Base-by-base conservation (phyloP, 1,284 basidiomycete species). In the Cystobasidium sp. region DNA sequence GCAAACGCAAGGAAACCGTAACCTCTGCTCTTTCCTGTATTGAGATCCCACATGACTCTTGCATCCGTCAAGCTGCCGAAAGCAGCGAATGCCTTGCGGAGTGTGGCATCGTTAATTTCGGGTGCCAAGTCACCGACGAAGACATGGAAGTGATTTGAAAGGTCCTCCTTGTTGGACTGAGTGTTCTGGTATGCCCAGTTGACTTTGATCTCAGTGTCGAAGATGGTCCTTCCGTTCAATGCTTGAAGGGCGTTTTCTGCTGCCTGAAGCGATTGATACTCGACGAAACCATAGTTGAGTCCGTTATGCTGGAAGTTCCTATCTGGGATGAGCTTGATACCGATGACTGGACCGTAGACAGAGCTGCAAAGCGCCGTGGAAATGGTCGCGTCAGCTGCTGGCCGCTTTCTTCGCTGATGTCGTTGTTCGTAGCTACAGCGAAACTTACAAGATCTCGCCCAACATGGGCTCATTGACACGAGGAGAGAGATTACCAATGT, bases 41-140 rank as follows among this genome's bases (percentile, higher is more conserved):
- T 96, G 92, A 97, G 95, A 83, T 99, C 96, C 94, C 96, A 98
- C 95, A 99, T 99, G 78, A 99, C 95, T 61, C 96, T 89, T 62
- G 95, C 96, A 83, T 99, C 96, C 74, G 92, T 94, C 83, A 99
- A 87, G 72, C 91, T 92, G 47, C 94, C 93, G 82, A 98, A 98
- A 51, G 93, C 92, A 78, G 88, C 89, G 85, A 99, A 99, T 18
- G 96, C 95, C 84, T 97, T 95, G 67, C 86, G 91, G 71, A 99
- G 89, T 68, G 96, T 91, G n/a, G 94, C 92, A 82, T 99, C 96
- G 83, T 94, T 97, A 81, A 99, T 94, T 82, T 99, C 96, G 12
- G 96, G 94, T 78, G 91, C 92, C 77, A 99, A 90, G 85, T 99
- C 96, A 43, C 96, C 97, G 76, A 98, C 95, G 83, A 99, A 99